Conservation (phyloP, 164 flowering plant species). For the Taxillus chinensis region DNA sequence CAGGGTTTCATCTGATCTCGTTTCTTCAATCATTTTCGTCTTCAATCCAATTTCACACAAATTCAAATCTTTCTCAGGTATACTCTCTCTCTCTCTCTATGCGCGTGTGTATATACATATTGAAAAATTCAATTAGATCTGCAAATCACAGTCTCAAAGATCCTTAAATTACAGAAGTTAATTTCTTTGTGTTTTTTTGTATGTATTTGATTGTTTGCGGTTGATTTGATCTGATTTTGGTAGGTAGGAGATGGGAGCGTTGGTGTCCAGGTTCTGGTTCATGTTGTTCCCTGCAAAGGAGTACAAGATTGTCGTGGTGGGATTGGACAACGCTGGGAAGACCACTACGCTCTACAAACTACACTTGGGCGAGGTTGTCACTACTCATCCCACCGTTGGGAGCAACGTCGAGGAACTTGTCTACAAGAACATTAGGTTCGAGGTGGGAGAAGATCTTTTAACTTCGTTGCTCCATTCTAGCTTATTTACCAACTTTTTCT, state of each 20-base stretch:
- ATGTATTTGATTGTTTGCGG: neutral
- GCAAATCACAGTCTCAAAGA: no score
- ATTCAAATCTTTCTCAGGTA: no score
- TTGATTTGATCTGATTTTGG: neutral
- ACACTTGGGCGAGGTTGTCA: constrained; percentile 94
- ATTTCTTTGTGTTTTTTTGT: neutral
- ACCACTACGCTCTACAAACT: constrained; percentile 95
- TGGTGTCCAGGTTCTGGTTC: constrained; percentile 85
- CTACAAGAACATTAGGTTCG: constrained; percentile 92
- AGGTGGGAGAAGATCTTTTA: constrained; percentile 33
- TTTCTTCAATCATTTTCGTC: no score
- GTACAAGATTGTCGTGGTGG: constrained; percentile 91
- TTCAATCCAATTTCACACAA: no score
- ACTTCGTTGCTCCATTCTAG: neutral
- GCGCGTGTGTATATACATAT: no score
- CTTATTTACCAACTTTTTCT: no score
- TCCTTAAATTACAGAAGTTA: no score
- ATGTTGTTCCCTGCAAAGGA: constrained; percentile 96
- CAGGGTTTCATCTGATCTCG: no score
- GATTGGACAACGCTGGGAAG: constrained; percentile 97
- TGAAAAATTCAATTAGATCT: no score
- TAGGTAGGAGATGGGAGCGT: constrained; percentile 49
- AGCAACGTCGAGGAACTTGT: constrained; percentile 98
- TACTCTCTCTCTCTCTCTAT: no score
- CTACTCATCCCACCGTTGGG: constrained; percentile 95